Percentiles rank a stretch among this genome's conserved stretches.
Conservation (phyloP, 345 rosid species). For the Gossypium turneri region DNA sequence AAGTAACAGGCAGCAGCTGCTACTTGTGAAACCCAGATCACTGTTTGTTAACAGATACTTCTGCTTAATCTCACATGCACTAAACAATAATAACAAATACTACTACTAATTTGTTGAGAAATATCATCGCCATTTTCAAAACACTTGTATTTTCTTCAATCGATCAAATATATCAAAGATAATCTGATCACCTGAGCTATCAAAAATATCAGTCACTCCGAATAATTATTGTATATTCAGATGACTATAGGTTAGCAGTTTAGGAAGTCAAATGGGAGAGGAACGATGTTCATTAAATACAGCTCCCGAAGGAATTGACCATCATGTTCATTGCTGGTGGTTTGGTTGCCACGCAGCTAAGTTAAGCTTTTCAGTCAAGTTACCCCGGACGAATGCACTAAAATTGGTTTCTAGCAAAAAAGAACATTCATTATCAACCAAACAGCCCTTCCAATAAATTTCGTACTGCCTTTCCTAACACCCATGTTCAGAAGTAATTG, state of each 20-base stretch:
- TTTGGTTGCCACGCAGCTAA: conserved; percentile 82
- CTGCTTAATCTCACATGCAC: too few relatives aligned
- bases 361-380: conserved; percentile 46
- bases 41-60: too few relatives aligned
- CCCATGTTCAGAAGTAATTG: conserved; percentile 48
- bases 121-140: too few relatives aligned
- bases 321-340: conserved; percentile 16
- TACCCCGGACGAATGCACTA: conserved; percentile 79
- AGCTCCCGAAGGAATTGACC: conserved; percentile 76
- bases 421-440: conserved; percentile 72
- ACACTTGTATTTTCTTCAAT: background rate
- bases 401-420: conserved; percentile 62
- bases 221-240: background rate
- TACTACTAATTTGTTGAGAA: too few relatives aligned
- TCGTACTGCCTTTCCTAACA: conserved; percentile 34
- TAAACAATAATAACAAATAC: too few relatives aligned
- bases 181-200: background rate
- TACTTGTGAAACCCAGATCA: too few relatives aligned
- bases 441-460: conserved; percentile 45
- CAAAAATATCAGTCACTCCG: background rate
- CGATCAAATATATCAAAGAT: background rate
- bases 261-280: too few relatives aligned
- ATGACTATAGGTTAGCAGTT: too few relatives aligned
- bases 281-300: too few relatives aligned
- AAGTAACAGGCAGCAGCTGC: too few relatives aligned